Percentiles rank a stretch among this genome's conserved stretches.
Evolutionary conservation across 148 eudicot genomes (phyloP).

Genomic region (Drosera capensis): DNA sequence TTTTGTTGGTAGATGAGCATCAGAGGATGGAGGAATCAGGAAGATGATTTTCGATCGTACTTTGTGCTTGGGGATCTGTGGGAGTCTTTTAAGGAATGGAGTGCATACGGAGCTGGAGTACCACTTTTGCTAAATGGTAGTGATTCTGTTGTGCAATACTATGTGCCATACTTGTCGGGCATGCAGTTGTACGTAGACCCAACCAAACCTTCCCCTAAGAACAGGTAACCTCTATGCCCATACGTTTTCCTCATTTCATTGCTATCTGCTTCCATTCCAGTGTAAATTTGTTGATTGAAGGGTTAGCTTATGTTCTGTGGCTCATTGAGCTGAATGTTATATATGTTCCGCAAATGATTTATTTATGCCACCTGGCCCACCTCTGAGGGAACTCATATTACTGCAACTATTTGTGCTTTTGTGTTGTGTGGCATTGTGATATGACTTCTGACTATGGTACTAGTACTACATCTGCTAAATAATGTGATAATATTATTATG

Average conservation of each 20-base stretch:
- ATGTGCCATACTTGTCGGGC: constrained; percentile 80
- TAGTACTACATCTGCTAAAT: no score
- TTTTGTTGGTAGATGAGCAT: constrained; percentile 33
- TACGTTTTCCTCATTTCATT: background rate
- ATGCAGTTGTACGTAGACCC: constrained; percentile 77
- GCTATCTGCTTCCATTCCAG: background rate
- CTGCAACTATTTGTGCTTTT: no score
- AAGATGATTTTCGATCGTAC: constrained; percentile 38
- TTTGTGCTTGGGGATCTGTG: constrained; percentile 85
- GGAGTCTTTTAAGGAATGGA: constrained; percentile 96
- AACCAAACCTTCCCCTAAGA: constrained; percentile 23
- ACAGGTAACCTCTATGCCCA: constrained; percentile 23
- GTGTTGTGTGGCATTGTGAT: no score
- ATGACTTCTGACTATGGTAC: no score
- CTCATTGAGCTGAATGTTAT: no score
- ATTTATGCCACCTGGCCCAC: no score
- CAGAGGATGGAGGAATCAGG: constrained; percentile 38
- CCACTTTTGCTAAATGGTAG: constrained; percentile 62
- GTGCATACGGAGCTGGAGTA: constrained; percentile 93
- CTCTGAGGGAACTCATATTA: no score
- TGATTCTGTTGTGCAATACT: constrained; percentile 82
- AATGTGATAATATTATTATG: no score
- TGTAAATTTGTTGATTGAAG: background rate
- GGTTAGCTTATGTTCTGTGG: no score
- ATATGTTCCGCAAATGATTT: no score